phyloP scores from a whole-genome alignment of 495 filamentous ascomycete species.

The Xylaria bambusicola region DNA sequence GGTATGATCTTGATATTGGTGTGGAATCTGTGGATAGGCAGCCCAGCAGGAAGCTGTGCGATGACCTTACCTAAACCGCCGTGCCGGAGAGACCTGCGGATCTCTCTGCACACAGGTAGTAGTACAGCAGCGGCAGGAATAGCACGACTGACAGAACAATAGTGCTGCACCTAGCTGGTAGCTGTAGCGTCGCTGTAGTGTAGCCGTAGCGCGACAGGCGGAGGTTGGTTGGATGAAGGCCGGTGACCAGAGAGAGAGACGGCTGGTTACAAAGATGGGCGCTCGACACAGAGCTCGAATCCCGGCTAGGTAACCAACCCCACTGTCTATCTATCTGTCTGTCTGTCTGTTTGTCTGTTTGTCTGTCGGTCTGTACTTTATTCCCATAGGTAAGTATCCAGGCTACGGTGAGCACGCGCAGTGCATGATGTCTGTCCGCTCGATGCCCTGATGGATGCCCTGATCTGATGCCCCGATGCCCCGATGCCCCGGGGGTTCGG shows the following conservation, averaged over 20 bases:
- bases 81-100: conserved; percentile 1
- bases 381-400: neutral
- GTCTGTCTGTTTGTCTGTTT: no score
- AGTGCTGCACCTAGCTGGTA: no score
- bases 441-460: no score
- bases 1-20: neutral
- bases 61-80: neutral
- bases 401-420: conserved; percentile 11
- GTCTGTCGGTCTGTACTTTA: no score
- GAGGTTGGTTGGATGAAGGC: conserved; percentile 7
- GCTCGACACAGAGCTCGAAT: neutral
- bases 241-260: neutral
- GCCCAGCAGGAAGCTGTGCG: neutral
- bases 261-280: conserved; percentile 1
- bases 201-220: conserved; percentile 1
- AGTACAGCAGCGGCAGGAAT: neutral
- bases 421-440: no score
- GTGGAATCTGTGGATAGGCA: no score
- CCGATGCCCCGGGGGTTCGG: no score
- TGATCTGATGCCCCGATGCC: neutral
- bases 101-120: neutral
- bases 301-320: conserved; percentile 16
- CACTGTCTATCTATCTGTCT: no score
- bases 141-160: no score
- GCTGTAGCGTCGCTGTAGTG: neutral